Evolutionary conservation across 371 early-diverging fungal species (phyloP).

Genomic region (Syncephalastrum racemosum): DNA sequence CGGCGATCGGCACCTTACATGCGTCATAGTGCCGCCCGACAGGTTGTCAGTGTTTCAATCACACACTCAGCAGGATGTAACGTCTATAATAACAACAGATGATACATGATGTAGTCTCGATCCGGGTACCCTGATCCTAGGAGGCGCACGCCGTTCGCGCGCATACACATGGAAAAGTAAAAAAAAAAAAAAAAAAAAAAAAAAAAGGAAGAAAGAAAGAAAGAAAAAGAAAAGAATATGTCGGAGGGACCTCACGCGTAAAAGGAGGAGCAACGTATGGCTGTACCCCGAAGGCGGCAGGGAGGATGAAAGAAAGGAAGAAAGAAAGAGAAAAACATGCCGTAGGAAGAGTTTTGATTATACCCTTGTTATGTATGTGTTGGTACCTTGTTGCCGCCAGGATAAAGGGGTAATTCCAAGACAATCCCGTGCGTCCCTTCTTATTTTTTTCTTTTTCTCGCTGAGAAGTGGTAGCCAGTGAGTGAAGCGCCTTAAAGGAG

Average conservation of each 20-base stretch:
- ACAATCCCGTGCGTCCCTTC: slow-evolving; percentile 76
- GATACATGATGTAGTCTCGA: too few species aligned
- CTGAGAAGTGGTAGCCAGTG: slow-evolving; percentile 61
- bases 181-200: slow-evolving; percentile 4
- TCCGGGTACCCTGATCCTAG: not conserved
- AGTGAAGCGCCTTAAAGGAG: not conserved
- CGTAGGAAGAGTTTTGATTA: slow-evolving; percentile 76
- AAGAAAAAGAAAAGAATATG: slow-evolving; percentile 1
- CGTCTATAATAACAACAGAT: too few species aligned
- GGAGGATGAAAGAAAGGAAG: slow-evolving; percentile 2
- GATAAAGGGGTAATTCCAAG: slow-evolving; percentile 82
- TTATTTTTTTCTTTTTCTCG: slow-evolving; percentile 70
- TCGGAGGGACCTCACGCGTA: slow-evolving; percentile 2
- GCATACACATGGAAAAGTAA: slow-evolving; percentile 1
- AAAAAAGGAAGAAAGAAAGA: not conserved
- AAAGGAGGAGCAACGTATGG: not conserved
- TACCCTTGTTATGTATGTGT: slow-evolving; percentile 81
- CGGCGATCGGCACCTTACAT: too few species aligned
- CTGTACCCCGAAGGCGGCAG: slow-evolving; percentile 1
- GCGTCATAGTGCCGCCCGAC: too few species aligned
- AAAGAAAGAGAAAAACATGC: slow-evolving; percentile 35
- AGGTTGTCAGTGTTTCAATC: too few species aligned
- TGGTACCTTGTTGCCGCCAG: slow-evolving; percentile 78
- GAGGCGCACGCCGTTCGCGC: not conserved
- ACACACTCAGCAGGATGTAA: too few species aligned